phyloP scores from a whole-genome alignment of 805 yeast genomes.

The Yarrowia hollandica region DNA sequence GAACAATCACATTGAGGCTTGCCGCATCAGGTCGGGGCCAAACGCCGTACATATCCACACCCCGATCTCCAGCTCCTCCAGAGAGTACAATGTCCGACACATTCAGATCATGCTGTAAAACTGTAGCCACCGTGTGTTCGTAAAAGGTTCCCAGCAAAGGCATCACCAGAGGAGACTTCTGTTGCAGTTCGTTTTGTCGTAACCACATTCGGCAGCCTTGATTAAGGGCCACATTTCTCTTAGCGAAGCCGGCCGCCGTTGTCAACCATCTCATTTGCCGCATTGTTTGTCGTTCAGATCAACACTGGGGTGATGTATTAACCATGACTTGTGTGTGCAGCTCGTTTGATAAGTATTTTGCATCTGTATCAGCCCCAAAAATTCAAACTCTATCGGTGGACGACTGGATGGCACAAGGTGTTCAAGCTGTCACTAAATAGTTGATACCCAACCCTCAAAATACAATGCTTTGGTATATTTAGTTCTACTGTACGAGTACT shows the following conservation, averaged over 20 bases:
- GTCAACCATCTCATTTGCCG: background rate
- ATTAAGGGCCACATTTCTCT: background rate
- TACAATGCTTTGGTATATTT: no score
- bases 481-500: no score
- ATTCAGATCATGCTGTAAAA: slow-evolving; percentile 13
- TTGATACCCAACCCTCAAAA: no score
- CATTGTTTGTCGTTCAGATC: background rate
- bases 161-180: slow-evolving; percentile 11
- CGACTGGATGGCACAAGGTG: no score
- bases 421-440: no score
- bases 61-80: slow-evolving; percentile 24
- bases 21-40: slow-evolving; percentile 2
- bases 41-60: slow-evolving; percentile 17
- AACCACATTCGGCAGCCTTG: slow-evolving; percentile 1
- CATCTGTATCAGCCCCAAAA: background rate
- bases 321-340: background rate
- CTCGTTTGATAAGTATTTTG: background rate
- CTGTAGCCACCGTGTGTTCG: slow-evolving; percentile 21
- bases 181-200: background rate
- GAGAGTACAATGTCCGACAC: background rate
- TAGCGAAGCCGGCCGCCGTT: background rate
- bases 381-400: no score
- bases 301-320: background rate
- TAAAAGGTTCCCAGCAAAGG: slow-evolving; percentile 17
- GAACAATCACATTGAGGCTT: slow-evolving; percentile 14